A percentile compares a stretch with the other conserved stretches of the same genome.
Evolutionary conservation across 176 grass and related monocot species (phyloP).

Genomic region (Aegilops bicornis): DNA sequence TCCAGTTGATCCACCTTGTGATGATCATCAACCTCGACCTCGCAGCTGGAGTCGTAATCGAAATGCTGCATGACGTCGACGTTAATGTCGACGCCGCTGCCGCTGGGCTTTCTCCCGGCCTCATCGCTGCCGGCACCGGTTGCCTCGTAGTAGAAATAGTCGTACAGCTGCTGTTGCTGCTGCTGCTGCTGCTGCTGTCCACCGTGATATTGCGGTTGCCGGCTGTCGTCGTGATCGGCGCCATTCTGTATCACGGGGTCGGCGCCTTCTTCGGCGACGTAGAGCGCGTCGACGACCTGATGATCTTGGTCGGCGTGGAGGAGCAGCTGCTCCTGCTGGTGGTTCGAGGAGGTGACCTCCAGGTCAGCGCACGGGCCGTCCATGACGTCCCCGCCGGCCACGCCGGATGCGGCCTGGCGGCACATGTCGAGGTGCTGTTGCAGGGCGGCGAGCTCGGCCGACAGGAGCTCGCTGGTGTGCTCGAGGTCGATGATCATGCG

Average conservation of each 20-base stretch:
- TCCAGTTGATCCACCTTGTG: slow-evolving; percentile 13
- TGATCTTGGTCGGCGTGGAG: slow-evolving; percentile 11
- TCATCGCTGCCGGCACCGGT: not conserved
- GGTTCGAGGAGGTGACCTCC: slow-evolving; percentile 34
- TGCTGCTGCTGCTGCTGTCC: slow-evolving; percentile 33
- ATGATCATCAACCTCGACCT: not conserved
- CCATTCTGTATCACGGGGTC: not conserved
- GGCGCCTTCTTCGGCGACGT: not conserved
- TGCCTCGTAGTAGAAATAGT: slow-evolving; percentile 47
- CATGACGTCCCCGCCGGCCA: not conserved
- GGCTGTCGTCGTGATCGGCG: not conserved
- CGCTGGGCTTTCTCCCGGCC: not conserved
- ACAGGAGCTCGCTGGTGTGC: not conserved
- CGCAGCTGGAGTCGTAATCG: slow-evolving; percentile 21
- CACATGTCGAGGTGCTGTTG: slow-evolving; percentile 29
- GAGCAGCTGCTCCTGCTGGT: slow-evolving; percentile 22
- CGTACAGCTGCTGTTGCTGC: too few species aligned
- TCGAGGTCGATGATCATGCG: slow-evolving; percentile 28
- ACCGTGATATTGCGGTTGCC: not conserved
- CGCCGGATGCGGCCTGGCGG: slow-evolving; percentile 14
- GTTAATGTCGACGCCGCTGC: slow-evolving; percentile 23
- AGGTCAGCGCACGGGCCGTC: not conserved
- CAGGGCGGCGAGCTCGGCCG: slow-evolving; percentile 24
- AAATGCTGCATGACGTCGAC: slow-evolving; percentile 31
- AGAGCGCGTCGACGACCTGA: slow-evolving; percentile 32